Evolutionary conservation across 176 grass and related monocot genomes (phyloP).

Genomic region (Bolboschoenus planiculmis): DNA sequence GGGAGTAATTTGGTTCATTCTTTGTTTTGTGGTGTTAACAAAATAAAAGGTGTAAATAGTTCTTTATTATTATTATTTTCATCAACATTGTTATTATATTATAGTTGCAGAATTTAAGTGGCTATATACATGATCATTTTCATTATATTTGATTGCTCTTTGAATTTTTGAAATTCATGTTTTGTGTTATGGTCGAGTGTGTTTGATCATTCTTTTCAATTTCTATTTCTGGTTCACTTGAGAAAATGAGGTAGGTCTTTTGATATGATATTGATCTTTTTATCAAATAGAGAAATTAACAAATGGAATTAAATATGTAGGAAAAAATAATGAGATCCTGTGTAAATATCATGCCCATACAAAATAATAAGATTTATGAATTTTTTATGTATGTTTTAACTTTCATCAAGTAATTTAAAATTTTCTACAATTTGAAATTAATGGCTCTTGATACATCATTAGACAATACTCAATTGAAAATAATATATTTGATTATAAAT

Average conservation of each 20-base stretch:
- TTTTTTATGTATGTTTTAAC: too few species aligned
- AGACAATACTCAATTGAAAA: too few species aligned
- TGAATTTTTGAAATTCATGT: background rate
- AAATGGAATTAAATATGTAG: background rate
- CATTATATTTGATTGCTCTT: background rate
- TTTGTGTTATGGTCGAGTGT: background rate
- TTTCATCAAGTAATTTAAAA: too few species aligned
- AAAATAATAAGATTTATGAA: too few species aligned
- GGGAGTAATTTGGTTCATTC: background rate
- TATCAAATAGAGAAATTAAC: background rate
- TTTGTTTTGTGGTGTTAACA: background rate
- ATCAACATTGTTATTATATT: background rate
- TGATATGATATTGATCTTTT: background rate
- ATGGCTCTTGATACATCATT: too few species aligned
- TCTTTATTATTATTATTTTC: slow-evolving; percentile 11
- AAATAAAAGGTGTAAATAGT: slow-evolving; percentile 7
- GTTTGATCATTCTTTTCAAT: background rate
- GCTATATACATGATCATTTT: background rate
- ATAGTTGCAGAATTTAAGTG: background rate
- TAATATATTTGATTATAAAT: too few species aligned
- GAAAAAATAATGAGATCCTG: background rate
- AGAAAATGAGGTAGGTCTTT: background rate
- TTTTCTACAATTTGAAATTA: too few species aligned
- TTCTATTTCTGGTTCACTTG: background rate
- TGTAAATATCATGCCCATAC: too few species aligned